Evolutionary conservation across 1,284 basidiomycete species (phyloP), one percentile per base, ranked within the genome.

Genomic region (Stygiomarasmius scandens): DNA sequence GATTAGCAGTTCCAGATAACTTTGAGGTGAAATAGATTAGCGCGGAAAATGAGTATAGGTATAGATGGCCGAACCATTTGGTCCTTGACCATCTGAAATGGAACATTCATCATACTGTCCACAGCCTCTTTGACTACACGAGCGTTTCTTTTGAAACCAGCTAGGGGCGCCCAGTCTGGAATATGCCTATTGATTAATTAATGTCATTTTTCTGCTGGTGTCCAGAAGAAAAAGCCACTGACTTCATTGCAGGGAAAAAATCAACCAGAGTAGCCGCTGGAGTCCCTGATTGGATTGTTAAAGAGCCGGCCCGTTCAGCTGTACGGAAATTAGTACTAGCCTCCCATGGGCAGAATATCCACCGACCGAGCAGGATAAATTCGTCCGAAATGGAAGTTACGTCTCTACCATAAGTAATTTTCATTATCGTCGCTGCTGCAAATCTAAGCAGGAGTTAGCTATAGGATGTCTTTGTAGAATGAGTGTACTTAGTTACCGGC

Each of bases 111-210:
- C 77, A 80, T 77, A 22, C 63, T 70, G 45, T 75, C 72, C 10
- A 79, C 79, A 60, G 76, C 69, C 62, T 71, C 66, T 58, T 74
- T 68, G 64, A 79, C 73, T 61, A 76, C 69, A 19, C 73, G 63
- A 12, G 83, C 82, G 16, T 77, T 74, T 12, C 77, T 73, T 61
- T 84, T 84, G 70, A 85, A 85, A n/a, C 74, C 74, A 1, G 78
- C 74, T 47, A 82, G 81, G 16, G 84, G 84, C 38, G 80, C 75
- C 83, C 83, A 86, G 14, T 73, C 71, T 8, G 84, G 84, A 38
- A 84, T 70, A 60, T 81, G 70, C 62, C 77, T 80, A 75, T 73
- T 72, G 52, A 8, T 12, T 3, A 51, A 47, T 53, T 8, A 60
- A 49, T 19, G 16, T 50, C 29, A 9, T 36, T 58, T 45, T 58